phyloP scores from a whole-genome alignment of 2,329 filamentous ascomycete genomes.

The Trichoderma arundinaceum region DNA sequence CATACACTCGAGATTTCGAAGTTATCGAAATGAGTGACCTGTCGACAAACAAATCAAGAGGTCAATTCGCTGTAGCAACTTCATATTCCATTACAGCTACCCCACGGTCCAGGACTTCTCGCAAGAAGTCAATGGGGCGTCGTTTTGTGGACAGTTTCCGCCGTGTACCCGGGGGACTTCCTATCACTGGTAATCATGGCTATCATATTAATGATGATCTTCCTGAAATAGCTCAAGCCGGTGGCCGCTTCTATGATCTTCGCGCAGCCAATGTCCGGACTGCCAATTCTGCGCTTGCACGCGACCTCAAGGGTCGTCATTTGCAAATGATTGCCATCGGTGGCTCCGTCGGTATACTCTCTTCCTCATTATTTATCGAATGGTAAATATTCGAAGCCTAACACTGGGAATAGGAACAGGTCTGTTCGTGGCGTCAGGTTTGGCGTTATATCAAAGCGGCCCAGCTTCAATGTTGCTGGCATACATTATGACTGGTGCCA shows the following conservation, averaged over 20 bases:
- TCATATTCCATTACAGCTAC: conserved; percentile 14
- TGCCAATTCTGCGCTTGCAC: conserved; percentile 17
- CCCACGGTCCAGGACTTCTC: conserved; percentile 1
- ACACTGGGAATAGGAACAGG: neutral
- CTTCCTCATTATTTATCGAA: neutral
- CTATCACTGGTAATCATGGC: conserved; percentile 11
- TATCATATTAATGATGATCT: conserved; percentile 21
- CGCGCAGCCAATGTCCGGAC: conserved; percentile 19
- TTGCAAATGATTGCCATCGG: conserved; percentile 20
- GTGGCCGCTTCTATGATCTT: conserved; percentile 16
- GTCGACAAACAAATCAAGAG: neutral
- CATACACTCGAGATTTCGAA: conserved; percentile 18
- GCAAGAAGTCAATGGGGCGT: conserved; percentile 16
- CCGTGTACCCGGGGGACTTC: conserved; percentile 14
- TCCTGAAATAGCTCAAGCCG: neutral
- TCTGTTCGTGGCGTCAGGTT: conserved; percentile 18
- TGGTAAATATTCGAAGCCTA: neutral
- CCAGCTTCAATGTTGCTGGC: conserved; percentile 14
- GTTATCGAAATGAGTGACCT: conserved; percentile 18
- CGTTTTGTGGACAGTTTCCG: conserved; percentile 18
- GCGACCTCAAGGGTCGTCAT: conserved; percentile 17
- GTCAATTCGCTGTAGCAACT: neutral
- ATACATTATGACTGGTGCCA: conserved; percentile 7
- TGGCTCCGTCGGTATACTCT: conserved; percentile 9
- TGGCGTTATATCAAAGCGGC: conserved; percentile 11